These are phyloP conservation scores for Cystobasidiaceae sp. DNA, from an alignment of 1,284 basidiomycete species.

Conservation along the genomic window DNA sequence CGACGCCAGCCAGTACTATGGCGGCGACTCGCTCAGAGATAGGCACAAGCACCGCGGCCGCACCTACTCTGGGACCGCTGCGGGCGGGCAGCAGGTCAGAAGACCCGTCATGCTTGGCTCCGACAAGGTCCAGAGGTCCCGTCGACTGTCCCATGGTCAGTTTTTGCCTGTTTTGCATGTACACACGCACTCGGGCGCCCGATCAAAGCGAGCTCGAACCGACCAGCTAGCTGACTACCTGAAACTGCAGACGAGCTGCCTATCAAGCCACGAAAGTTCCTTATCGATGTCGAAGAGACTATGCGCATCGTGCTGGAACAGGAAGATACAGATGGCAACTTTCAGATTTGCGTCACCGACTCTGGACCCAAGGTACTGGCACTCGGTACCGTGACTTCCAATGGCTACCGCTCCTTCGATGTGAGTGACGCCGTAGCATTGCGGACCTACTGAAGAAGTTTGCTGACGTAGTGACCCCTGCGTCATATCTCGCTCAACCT, in stretches of 20 bases:
- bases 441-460: no score
- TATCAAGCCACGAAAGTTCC: slow-evolving; percentile 64
- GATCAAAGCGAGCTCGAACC: no score
- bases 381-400: slow-evolving; percentile 91
- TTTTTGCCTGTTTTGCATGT: neutral
- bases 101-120: slow-evolving; percentile 53
- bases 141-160: slow-evolving; percentile 71
- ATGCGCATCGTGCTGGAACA: slow-evolving; percentile 93
- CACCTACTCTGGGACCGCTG: slow-evolving; percentile 17
- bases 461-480: no score
- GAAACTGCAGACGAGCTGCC: slow-evolving; percentile 50
- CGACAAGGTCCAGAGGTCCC: slow-evolving; percentile 62
- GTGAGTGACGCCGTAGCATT: slow-evolving; percentile 53
- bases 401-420: slow-evolving; percentile 95
- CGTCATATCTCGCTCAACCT: no score
- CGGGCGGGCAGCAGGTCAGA: slow-evolving; percentile 7
- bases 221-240: neutral
- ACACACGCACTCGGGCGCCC: no score
- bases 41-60: slow-evolving; percentile 16
- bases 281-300: slow-evolving; percentile 98
- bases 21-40: neutral
- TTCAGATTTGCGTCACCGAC: slow-evolving; percentile 87
- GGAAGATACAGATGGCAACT: slow-evolving; percentile 95
- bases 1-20: slow-evolving; percentile 25
- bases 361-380: slow-evolving; percentile 94